Base-by-base conservation (phyloP, 148 eudicot species). In the Amaranthus palmeri region DNA sequence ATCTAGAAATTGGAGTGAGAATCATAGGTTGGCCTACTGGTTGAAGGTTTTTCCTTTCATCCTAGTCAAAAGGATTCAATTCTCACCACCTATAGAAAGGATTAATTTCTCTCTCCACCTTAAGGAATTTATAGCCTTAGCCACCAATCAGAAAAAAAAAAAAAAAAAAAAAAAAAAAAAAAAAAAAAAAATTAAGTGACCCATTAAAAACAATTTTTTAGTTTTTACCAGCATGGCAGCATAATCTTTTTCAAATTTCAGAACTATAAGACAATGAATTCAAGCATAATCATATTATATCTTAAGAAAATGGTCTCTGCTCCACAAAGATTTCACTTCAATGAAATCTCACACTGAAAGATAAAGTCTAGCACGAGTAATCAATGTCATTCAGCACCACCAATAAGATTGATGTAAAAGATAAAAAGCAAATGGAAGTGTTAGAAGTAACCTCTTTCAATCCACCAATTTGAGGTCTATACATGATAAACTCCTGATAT, bases 401-500 rank as follows among this genome's bases (percentile, higher is more conserved):
- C 47, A 41, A 73, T 17, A 52, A 72, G 43, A 12, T 48, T 25
- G 52, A 60, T 36, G 10, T 18, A 53, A 43, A 17, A 55, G 54
- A 59, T 11, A 2, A 67, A 7, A 10, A 53, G 36, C 36, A 42
- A 8, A 14, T 18, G 61, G 45, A 60, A 36, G 72, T 54, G 67
- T 74, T 50, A 25, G 17, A 71, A 61, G 49, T 76, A 78, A 93
- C 98, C 96, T 93, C 96, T 62, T 70, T 78, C 66, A 66, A 67
- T 76, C 87, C 90, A 62, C 81, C 86, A n/a, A 82, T 89, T 45
- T 85, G 91, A 82, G 98, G 98, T 79, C 59, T 89, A 78, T 93
- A 93, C 81, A 87, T 47, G 74, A 93, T 93, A 77, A 85, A 86
- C 72, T 91, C 90, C 4, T 85, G 88, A 87, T 65, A 88, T 76